A percentile compares a stretch with the other conserved stretches of the same genome.
Conservation (phyloP, 148 eudicot species). For the Camellia sinensis region DNA sequence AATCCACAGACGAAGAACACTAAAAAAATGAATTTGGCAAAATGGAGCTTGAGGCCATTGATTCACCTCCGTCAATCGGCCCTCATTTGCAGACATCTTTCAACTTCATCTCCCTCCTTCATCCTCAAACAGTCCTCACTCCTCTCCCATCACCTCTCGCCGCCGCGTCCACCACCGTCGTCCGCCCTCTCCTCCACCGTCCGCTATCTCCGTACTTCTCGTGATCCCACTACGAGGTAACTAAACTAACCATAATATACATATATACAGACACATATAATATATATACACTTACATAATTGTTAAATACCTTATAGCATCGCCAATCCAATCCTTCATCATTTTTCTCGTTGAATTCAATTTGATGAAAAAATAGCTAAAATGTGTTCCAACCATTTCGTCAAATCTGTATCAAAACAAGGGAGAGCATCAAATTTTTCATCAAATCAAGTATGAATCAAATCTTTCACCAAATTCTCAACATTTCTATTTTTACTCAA, state of each 20-base stretch:
- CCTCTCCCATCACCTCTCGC: slow-evolving; percentile 18
- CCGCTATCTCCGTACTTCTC: slow-evolving; percentile 22
- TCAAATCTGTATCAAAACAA: too few relatives aligned
- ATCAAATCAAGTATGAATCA: too few relatives aligned
- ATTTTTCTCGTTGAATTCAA: too few relatives aligned
- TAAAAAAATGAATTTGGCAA: slow-evolving; percentile 21
- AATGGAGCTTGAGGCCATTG: slow-evolving; percentile 13
- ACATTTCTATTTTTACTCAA: too few relatives aligned
- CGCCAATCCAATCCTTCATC: too few relatives aligned
- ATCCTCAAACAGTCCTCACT: slow-evolving; percentile 21
- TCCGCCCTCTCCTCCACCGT: slow-evolving; percentile 11
- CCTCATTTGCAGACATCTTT: slow-evolving; percentile 2
- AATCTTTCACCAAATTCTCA: too few relatives aligned
- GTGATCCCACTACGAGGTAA: slow-evolving; percentile 30
- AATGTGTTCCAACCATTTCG: too few relatives aligned
- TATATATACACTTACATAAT: not conserved
- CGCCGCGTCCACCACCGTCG: slow-evolving; percentile 15
- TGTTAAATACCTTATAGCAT: not conserved
- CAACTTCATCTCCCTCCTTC: slow-evolving; percentile 27
- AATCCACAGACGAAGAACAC: not conserved
- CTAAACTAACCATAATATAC: not conserved
- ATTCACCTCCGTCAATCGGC: slow-evolving; percentile 14
- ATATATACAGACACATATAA: not conserved
- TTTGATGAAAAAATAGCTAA: too few relatives aligned
- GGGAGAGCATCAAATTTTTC: too few relatives aligned